Evolutionary conservation across 2,329 filamentous ascomycete genomes (phyloP), one percentile per base, ranked within the genome.

Genomic region (Samsoniella hepiali): DNA sequence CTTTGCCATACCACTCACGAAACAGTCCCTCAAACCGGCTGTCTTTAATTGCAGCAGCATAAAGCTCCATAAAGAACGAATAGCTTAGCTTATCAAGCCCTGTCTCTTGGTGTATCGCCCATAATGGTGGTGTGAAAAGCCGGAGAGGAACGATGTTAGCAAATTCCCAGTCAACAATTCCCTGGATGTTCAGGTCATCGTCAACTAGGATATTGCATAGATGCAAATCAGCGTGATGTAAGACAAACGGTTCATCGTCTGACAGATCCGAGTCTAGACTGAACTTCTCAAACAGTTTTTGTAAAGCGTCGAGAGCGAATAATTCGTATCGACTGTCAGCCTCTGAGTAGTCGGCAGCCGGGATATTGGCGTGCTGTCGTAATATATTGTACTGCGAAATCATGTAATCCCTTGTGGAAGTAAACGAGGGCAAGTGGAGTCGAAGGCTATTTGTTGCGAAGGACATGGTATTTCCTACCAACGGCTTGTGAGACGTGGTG

Each of bases 371-470:
- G 3, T 45, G 40, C 22, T 22, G 22, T 15, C n/a, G 15, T 10
- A 57, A 22, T 10, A 45, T 63, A 15, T 53, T 13, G 22, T 64
- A 65, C 34, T 68, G 65, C 44, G 65, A 58, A 47, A 7, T 49
- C 49, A 68, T 64, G 36, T 66, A 68, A 3, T 62, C 40, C 34
- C 40, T 64, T 17, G 67, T 66, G 1, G 64, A 62, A 29, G 44
- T 42, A 63, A 66, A 61, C 11, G 17, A 55, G 53, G 65, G 34
- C 40, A 42, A 36, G 64, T 62, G 29, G 63, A 65, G 58, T 70
- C 67, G 60, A 68, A 68, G 34, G 68, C 61, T 42, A 66, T 68
- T 36, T 66, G 63, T 68, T 10, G 70, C 2, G 61, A 69, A 51
- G 59, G 67, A 66, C 4, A 62, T n/a, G 7, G 45, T 11, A 29